Evolutionary conservation across 163 green algal species (phyloP), one percentile per base, ranked within the genome.

Genomic region (Scenedesmus sp.): DNA sequence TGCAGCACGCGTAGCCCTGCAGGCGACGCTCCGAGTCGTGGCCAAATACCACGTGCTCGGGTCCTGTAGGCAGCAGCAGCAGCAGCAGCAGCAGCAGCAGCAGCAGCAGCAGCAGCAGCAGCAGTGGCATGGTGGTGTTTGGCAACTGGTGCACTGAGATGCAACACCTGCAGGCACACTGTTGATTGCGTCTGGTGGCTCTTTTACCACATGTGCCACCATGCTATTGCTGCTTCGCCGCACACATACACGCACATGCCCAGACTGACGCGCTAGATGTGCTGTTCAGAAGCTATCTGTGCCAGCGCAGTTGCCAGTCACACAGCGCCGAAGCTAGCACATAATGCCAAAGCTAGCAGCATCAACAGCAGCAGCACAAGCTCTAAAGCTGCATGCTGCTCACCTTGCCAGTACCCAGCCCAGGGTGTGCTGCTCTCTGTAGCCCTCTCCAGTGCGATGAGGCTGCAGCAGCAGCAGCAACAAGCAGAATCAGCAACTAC

Each of bases 11-110:
- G 16, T n/a, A 56, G 55, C 9, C 26, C 16, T 91, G 88, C n/a
- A 91, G 57, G 23, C 76, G 57, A 8, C 88, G 88, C 57, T 15
- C 26, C 7, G 76, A 87, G 54, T 91, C 88, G 34, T 91, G 88
- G 26, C 88, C 88, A 87, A 91, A 91, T 0, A 91, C 15, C 2
- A 87, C 74, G 54, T 91, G 88, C 18, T 60, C 12, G 5, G 76
- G 76, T 7, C 76, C 88, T 76, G 88, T 66, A 67, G n/a, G 20
- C 1, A 79, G 26, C 56, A 62, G 13, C 81, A 67, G 8, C 16
- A n/a, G 66, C 66, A 76, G 46, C 52, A 56, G 16, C 10, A 23
- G 26, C 52, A n/a, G 18, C 34, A n/a, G 18, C 10, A 10, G 20
- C 54, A 66, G 54, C 13, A 23, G 26, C 52, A 6, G 64, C 34